These are phyloP conservation scores for Nothomitra cinnamomea DNA, from an alignment of 2,329 filamentous ascomycete species.

Conservation along the genomic window DNA sequence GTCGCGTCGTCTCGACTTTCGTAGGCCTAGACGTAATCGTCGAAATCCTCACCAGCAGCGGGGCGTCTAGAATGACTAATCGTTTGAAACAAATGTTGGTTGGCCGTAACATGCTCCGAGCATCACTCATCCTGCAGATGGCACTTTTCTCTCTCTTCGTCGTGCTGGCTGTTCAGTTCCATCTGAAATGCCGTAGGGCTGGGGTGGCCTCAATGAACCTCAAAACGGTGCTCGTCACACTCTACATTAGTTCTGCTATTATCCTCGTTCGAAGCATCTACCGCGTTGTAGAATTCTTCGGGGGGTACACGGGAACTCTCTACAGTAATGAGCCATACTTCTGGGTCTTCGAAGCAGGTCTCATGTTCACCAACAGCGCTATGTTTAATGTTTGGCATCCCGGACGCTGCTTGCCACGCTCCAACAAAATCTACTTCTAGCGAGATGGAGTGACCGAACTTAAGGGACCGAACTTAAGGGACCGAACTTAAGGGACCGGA, in stretches of 20 bases:
- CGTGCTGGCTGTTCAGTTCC: conserved; percentile 27
- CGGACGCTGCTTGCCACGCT: conserved; percentile 30
- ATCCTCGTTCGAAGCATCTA: conserved; percentile 33
- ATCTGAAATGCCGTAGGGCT: conserved; percentile 23
- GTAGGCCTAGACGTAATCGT: conserved; percentile 29
- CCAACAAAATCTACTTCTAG: conserved; percentile 33
- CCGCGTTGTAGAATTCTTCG: conserved; percentile 33
- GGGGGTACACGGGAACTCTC: conserved; percentile 14
- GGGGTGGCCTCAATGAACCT: conserved; percentile 28
- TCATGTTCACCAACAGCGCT: conserved; percentile 34
- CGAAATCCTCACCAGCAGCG: conserved; percentile 34
- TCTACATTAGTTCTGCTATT: conserved; percentile 32
- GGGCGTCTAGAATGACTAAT: conserved; percentile 27
- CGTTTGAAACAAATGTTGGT: conserved; percentile 22
- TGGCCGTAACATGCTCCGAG: conserved; percentile 30
- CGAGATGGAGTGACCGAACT: conserved; percentile 34
- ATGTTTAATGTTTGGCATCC: conserved; percentile 36
- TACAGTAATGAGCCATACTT: conserved; percentile 32
- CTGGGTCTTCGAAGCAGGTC: conserved; percentile 34
- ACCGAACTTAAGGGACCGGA: conserved; percentile 34
- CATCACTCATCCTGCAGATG: conserved; percentile 33
- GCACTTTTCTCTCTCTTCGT: conserved; percentile 32
- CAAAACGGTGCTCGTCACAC: conserved; percentile 22
- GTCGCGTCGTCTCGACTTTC: conserved; percentile 30
- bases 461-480: conserved; percentile 30